Conservation (phyloP, 2,329 filamentous ascomycete genomes). For the Colletotrichum horii region DNA sequence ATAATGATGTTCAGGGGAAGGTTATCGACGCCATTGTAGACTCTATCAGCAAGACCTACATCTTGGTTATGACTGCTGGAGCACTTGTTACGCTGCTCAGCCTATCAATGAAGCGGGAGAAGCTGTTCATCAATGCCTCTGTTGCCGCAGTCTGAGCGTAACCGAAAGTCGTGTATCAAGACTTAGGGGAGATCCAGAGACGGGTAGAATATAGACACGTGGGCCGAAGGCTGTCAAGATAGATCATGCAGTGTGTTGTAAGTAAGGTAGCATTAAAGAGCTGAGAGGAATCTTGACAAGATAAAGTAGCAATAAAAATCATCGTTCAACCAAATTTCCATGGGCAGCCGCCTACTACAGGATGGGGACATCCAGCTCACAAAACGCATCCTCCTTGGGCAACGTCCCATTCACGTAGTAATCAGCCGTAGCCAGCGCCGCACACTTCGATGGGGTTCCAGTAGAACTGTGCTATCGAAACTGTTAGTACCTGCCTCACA, state of each 20-base stretch:
- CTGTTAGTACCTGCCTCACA: fast-evolving
- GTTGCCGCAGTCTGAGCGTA: background rate
- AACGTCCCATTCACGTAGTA: conserved; percentile 25
- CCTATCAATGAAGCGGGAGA: conserved; percentile 38
- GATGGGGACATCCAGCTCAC: conserved; percentile 12
- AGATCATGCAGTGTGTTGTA: fast-evolving
- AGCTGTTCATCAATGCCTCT: conserved; percentile 27
- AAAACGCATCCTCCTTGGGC: conserved; percentile 19
- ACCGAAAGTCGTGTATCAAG: background rate
- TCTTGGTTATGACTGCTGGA: conserved; percentile 35
- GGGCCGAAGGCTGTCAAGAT: fast-evolving
- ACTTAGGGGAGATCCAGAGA: background rate
- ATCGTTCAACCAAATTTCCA: background rate
- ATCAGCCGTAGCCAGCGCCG: conserved; percentile 4
- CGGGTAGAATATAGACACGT: background rate
- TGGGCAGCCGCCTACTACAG: background rate
- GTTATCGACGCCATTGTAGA: background rate
- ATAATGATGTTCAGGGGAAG: background rate
- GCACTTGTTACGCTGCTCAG: conserved; percentile 32
- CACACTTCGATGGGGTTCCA: conserved; percentile 12
- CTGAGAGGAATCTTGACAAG: background rate
- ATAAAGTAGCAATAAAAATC: background rate
- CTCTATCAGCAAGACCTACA: conserved; percentile 25
- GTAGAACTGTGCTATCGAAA: background rate
- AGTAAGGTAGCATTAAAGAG: no score